Percentiles rank a stretch among this genome's conserved stretches.
These are phyloP conservation scores for Protomyces gravidus DNA, from an alignment of 1,139 yeast species.

Conservation along the genomic window DNA sequence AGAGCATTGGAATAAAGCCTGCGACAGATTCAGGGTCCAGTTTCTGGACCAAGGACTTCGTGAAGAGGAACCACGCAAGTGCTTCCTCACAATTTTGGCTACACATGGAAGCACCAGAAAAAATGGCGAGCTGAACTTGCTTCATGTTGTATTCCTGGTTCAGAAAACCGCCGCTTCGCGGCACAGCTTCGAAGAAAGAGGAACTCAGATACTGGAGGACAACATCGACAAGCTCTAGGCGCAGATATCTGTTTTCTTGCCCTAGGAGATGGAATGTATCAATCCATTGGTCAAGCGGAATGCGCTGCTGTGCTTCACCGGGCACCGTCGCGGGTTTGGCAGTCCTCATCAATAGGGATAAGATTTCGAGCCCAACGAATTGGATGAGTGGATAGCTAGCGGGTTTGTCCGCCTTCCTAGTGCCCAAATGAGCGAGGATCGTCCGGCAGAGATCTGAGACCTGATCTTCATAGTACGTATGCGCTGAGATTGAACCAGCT, in stretches of 20 bases:
- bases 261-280: not conserved
- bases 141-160: not conserved
- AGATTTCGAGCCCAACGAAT: not conserved
- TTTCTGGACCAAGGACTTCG: not conserved
- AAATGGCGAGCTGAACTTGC: not conserved
- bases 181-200: not conserved
- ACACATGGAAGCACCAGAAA: not conserved
- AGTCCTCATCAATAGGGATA: not conserved
- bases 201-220: not conserved
- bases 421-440: conserved; percentile 35
- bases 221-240: not conserved
- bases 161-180: not conserved
- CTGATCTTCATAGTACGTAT: conserved; percentile 73
- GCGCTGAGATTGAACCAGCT: conserved; percentile 62
- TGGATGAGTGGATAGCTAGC: not conserved
- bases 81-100: not conserved
- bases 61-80: not conserved
- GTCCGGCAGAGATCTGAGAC: conserved; percentile 69
- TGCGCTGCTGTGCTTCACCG: not conserved
- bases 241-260: not conserved
- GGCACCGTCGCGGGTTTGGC: not conserved
- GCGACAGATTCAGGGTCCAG: not conserved
- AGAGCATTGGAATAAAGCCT: not conserved
- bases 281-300: not conserved
- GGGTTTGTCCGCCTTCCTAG: not conserved